These are phyloP conservation scores for Polygonum maritimum DNA, from an alignment of 148 eudicot genomes.

Conservation along the genomic window DNA sequence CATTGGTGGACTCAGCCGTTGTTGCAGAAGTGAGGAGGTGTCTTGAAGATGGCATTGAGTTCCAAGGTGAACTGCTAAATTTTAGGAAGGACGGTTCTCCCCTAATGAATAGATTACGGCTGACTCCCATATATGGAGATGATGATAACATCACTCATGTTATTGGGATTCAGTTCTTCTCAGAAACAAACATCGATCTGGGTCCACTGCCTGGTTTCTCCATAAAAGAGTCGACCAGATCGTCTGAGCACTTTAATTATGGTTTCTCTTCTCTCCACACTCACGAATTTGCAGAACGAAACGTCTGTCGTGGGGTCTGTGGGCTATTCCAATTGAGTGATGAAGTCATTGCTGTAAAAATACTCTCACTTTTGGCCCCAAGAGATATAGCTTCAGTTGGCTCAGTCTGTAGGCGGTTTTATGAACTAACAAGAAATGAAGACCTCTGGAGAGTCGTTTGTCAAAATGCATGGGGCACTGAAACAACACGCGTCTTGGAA, in stretches of 20 bases:
- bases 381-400: conserved; percentile 91
- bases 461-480: conserved; percentile 96
- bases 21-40: conserved; percentile 89
- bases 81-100: conserved; percentile 93
- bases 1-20: conserved; percentile 69
- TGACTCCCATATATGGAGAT: conserved; percentile 84
- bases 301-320: conserved; percentile 42
- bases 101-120: conserved; percentile 66
- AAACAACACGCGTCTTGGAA: conserved; percentile 75
- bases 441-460: conserved; percentile 92
- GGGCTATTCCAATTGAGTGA: conserved; percentile 73
- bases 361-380: conserved; percentile 72
- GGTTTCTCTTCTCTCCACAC: conserved; percentile 36
- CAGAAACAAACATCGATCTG: conserved; percentile 64
- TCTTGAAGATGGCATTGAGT: conserved; percentile 73
- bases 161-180: conserved; percentile 75
- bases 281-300: conserved; percentile 31
- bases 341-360: conserved; percentile 67
- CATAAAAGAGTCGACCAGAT: conserved; percentile 37
- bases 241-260: conserved; percentile 42
- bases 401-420: conserved; percentile 57
- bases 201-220: conserved; percentile 66
- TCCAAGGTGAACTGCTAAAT: conserved; percentile 82
- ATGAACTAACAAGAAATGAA: conserved; percentile 68
- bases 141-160: conserved; percentile 75